Evolutionary conservation across 140 eudicot genomes (phyloP), one percentile per base, ranked within the genome.

Genomic region (Cichorium intybus): DNA sequence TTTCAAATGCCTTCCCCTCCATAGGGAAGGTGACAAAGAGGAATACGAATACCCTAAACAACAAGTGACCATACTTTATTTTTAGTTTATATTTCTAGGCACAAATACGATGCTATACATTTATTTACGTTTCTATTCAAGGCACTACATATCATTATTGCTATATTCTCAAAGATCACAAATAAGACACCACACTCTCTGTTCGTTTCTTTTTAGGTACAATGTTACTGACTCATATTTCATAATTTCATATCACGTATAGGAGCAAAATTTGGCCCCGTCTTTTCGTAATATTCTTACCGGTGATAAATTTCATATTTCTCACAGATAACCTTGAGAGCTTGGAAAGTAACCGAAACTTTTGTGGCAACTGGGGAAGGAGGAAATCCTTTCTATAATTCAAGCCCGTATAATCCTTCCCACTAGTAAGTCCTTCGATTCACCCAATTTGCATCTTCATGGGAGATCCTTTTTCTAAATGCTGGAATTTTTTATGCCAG

Each of bases 341-440:
- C 97, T 82, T 95, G 97, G 53, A 93, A 86, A 79, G 69, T 85
- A 66, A 82, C 80, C 18, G 82, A 93, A 80, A 66, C 80, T 84
- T 67, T 93, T 67, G 62, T 82, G n/a, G 85, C 88, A 18, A 85
- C 95, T 33, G 88, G 83, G 83, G 27, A 76, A 80, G 70, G 89
- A 92, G 50, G 95, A 92, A 73, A 35, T 92, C 27, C 78, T 77
- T 58, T 71, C 90, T 34, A 60, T 84, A 64, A 84, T 93, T 31
- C 77, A 78, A 62, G 64, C 83, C 14, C 85, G 84, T 57, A 85
- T 84, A 60, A 88, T 93, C 66, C 92, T 93, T 55, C 99, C 97
- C 46, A 89, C 95, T 62, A 80, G 99, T 93, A 85, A 84, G 95
- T 67, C 37, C 10, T 62, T 73, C 22, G 35, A 35, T 12, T 37